Percentiles rank a stretch among this genome's conserved stretches.
Conservation (phyloP, 768 basidiomycete species). For the Pholiota molesta region DNA sequence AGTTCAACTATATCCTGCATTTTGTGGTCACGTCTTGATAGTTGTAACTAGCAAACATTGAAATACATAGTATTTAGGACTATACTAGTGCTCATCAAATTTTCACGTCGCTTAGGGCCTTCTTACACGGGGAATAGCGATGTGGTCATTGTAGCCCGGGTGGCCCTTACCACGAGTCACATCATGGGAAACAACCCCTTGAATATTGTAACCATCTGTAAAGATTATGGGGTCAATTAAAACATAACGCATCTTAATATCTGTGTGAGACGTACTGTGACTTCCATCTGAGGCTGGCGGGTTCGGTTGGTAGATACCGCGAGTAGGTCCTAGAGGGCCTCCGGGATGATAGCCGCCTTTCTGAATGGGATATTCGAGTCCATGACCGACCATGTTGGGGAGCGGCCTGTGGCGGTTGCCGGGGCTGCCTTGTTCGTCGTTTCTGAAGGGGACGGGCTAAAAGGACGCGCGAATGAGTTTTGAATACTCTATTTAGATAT, state of each 20-base stretch:
- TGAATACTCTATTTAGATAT: too few relatives aligned
- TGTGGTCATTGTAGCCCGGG: not conserved
- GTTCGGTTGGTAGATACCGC: not conserved
- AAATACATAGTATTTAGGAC: too few relatives aligned
- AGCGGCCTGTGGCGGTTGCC: not conserved
- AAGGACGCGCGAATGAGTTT: not conserved
- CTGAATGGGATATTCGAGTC: not conserved
- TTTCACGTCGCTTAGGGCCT: too few relatives aligned
- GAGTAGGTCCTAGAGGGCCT: not conserved
- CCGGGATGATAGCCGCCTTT: not conserved
- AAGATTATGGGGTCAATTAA: too few relatives aligned
- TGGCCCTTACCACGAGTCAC: not conserved
- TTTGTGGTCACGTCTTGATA: too few relatives aligned
- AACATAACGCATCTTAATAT: not conserved
- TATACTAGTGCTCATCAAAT: too few relatives aligned
- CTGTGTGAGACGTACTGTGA: not conserved
- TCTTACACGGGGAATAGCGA: not conserved
- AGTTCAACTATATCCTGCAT: too few relatives aligned
- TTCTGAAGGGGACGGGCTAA: not conserved
- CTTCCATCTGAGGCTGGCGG: not conserved
- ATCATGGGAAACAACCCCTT: not conserved
- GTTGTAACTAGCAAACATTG: too few relatives aligned
- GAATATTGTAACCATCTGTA: not conserved
- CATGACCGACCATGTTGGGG: not conserved
- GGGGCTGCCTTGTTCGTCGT: not conserved